Evolutionary conservation across 1,284 basidiomycete species (phyloP).

Genomic region (Sphaerobolus stellatus): DNA sequence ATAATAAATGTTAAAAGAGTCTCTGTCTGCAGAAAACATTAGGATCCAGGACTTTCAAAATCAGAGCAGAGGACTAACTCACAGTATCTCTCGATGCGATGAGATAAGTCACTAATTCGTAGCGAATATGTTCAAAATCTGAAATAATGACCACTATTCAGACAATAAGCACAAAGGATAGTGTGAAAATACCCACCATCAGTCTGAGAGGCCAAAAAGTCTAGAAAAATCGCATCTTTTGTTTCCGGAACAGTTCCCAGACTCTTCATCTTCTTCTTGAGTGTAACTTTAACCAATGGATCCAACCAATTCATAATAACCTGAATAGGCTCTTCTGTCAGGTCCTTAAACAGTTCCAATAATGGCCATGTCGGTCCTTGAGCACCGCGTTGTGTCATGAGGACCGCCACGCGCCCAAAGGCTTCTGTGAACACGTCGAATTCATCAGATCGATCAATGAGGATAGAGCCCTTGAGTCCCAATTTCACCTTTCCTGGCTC

Average conservation of each 20-base stretch:
- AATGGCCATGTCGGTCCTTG: conserved; percentile 67
- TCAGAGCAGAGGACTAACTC: conserved; percentile 20
- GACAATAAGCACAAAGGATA: not conserved
- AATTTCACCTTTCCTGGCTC: conserved; percentile 43
- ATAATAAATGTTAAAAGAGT: conserved; percentile 60
- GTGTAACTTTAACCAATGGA: conserved; percentile 55
- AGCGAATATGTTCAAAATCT: conserved; percentile 61
- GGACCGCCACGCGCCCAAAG: conserved; percentile 61
- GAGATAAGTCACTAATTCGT: conserved; percentile 71
- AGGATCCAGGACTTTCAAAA: not conserved
- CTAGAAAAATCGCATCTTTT: conserved; percentile 60
- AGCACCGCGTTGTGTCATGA: conserved; percentile 50
- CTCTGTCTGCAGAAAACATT: conserved; percentile 46
- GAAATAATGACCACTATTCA: not conserved
- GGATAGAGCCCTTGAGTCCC: conserved; percentile 54
- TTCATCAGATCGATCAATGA: conserved; percentile 46
- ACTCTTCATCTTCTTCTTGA: conserved; percentile 38
- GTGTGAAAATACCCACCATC: conserved; percentile 43
- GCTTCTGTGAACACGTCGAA: conserved; percentile 64
- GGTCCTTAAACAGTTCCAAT: conserved; percentile 62
- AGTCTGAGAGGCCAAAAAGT: conserved; percentile 64
- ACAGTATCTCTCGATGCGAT: conserved; percentile 72
- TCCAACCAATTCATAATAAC: conserved; percentile 60
- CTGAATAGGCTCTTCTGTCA: conserved; percentile 48
- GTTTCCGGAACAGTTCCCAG: conserved; percentile 42